phyloP scores from a whole-genome alignment of 139 green algal species.

The Volvox reticuliferus region DNA sequence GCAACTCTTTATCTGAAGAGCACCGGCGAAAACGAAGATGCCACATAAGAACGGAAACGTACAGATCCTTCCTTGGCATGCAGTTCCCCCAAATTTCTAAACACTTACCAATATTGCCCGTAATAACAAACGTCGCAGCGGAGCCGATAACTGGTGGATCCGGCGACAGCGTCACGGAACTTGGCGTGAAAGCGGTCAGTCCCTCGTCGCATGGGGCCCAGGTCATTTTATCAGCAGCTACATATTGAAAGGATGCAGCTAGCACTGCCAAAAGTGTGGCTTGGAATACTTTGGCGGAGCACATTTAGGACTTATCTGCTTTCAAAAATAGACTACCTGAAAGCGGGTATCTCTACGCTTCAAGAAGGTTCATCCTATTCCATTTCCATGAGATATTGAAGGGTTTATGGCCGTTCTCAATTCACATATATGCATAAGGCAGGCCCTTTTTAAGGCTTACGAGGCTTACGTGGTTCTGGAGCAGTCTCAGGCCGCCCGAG shows the following conservation, averaged over 20 bases:
- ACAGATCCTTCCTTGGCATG: neutral
- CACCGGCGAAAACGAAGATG: too few relatives aligned
- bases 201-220: slow-evolving; percentile 58
- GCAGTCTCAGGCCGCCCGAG: too few relatives aligned
- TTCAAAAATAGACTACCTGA: too few relatives aligned
- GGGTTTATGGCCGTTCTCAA: too few relatives aligned
- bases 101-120: slow-evolving; percentile 48
- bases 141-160: slow-evolving; percentile 61
- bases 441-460: too few relatives aligned
- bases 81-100: neutral
- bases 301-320: too few relatives aligned
- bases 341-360: too few relatives aligned
- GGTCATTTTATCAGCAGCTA: slow-evolving; percentile 42
- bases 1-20: slow-evolving; percentile 43
- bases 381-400: too few relatives aligned
- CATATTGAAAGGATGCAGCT: neutral
- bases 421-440: too few relatives aligned
- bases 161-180: slow-evolving; percentile 51
- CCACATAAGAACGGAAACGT: neutral
- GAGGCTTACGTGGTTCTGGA: too few relatives aligned
- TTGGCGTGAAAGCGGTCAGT: slow-evolving; percentile 29
- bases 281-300: too few relatives aligned
- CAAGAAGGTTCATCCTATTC: too few relatives aligned
- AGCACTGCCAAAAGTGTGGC: neutral
- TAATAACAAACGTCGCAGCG: slow-evolving; percentile 55